Evolutionary conservation across 2,329 filamentous ascomycete genomes (phyloP), one percentile per base, ranked within the genome.

Genomic region (Spiromastix sp.): DNA sequence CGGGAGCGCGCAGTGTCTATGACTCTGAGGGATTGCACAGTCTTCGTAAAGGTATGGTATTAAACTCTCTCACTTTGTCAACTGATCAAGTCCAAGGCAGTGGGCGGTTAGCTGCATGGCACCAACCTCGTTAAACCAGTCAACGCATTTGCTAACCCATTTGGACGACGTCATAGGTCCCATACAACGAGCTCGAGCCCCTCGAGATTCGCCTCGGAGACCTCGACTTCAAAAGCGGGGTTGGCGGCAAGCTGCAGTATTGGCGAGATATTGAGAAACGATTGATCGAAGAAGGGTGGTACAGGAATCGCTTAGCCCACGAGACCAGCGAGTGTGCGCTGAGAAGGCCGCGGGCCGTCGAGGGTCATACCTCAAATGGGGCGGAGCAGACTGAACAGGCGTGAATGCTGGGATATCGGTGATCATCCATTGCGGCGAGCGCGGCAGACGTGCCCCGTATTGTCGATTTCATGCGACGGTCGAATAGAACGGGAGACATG

Each of bases 21-120:
- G 83, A 87, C 84, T 3, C 56, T 91, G 44, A 67, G 84, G 32
- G 84, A 91, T 61, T 86, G 83, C 54, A 84, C 81, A 3, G 72
- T 83, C 47, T 86, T 80, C 50, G 63, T 85, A 26, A 73, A 74
- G 48, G 69, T 85, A 50, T 32, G 52, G 42, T 32, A 13, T 30
- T 36, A 6, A 15, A 10, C 13, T 37, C 13, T 5, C 29, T 5
- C 25, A n/a, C n/a, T n/a, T n/a, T n/a, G n/a, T n/a, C n/a, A n/a
- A n/a, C n/a, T n/a, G n/a, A n/a, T n/a, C n/a, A n/a, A n/a, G n/a
- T n/a, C n/a, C n/a, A n/a, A n/a, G n/a, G n/a, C n/a, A n/a, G n/a
- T n/a, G n/a, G n/a, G n/a, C n/a, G n/a, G n/a, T n/a, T n/a, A n/a
- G n/a, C n/a, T n/a, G n/a, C n/a, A n/a, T n/a, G n/a, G n/a, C n/a